Base-by-base conservation (phyloP, 768 basidiomycete species). In the Calocybe indica region DNA sequence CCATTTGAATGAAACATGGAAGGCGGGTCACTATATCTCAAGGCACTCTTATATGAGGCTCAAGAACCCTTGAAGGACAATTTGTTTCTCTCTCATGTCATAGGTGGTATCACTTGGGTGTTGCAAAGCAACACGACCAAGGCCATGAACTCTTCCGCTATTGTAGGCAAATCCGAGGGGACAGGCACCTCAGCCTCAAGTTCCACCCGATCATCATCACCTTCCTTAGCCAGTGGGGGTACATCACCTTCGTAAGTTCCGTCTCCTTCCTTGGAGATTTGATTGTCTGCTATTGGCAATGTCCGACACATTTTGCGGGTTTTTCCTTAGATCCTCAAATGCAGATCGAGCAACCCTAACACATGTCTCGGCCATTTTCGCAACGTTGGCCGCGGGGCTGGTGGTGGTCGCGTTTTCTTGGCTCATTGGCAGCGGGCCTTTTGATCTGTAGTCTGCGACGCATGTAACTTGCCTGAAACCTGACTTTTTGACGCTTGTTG, bases 1-100 rank as follows among this genome's bases (percentile, higher is more conserved):
- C 0, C 91, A 94, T 60, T 65, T 81, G 45, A 83, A 81, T 55
- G 81, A 85, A 57, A 89, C 86, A 31, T 90, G 87, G 88, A 66
- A 77, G 67, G 86, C 83, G 45, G 48, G 75, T 62, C 14, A 46
- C 15, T 6, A n/a, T 39, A 7, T 9, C 22, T 37, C 13, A 29
- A 22, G 5, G 29, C 35, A 35, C 36, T 37, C 39, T 34, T 14
- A 40, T 7, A 47, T 6, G 8, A 28, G 5, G 4, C 37, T 37
- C 4, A 28, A 5, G 34, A 10, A 35, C 7, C 43, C 14, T 32
- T 55, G 40, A 52, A 91, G 82, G 76, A 93, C 51, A 62, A 76
- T 5, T 62, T 78, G 7, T 93, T 90, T 67, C 56, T 87, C 43
- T 68, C 72, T 0, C 91, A 94, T 62, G 75, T 93, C 32, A 68